These are phyloP conservation scores for Hydnum rufescens DNA, from an alignment of 768 basidiomycete genomes.

Conservation along the genomic window DNA sequence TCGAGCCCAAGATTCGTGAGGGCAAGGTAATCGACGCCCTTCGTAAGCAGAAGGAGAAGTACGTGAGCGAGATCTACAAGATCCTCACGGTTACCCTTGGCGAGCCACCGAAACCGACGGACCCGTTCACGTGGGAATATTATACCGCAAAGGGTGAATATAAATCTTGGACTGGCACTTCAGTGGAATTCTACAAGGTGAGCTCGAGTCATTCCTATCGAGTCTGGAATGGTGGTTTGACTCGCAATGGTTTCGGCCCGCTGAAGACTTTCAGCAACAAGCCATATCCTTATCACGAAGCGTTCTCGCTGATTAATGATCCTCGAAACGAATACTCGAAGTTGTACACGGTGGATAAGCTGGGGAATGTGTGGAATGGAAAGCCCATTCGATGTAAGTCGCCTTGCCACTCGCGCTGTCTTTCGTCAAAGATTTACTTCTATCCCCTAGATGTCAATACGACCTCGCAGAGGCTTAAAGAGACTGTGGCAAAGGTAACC, in stretches of 20 bases:
- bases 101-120: conserved; percentile 56
- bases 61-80: conserved; percentile 67
- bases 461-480: conserved; percentile 60
- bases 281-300: conserved; percentile 41
- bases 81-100: conserved; percentile 76
- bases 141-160: conserved; percentile 61
- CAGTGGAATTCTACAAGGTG: conserved; percentile 51
- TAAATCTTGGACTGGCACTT: conserved; percentile 58
- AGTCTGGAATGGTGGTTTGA: neutral
- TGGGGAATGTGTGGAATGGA: conserved; percentile 84
- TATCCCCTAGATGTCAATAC: conserved; percentile 63
- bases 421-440: neutral
- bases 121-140: conserved; percentile 74
- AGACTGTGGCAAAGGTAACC: conserved; percentile 52
- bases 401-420: neutral
- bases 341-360: conserved; percentile 79
- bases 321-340: conserved; percentile 68
- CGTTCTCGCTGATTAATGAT: conserved; percentile 88
- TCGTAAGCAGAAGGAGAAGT: conserved; percentile 65
- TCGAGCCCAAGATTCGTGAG: conserved; percentile 3
- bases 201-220: neutral
- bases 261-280: conserved; percentile 33
- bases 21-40: neutral
- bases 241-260: neutral
- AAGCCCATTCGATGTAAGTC: conserved; percentile 62